Evolutionary conservation across 2,329 filamentous ascomycete species (phyloP).

Genomic region (Emmonsiellopsis sp.): DNA sequence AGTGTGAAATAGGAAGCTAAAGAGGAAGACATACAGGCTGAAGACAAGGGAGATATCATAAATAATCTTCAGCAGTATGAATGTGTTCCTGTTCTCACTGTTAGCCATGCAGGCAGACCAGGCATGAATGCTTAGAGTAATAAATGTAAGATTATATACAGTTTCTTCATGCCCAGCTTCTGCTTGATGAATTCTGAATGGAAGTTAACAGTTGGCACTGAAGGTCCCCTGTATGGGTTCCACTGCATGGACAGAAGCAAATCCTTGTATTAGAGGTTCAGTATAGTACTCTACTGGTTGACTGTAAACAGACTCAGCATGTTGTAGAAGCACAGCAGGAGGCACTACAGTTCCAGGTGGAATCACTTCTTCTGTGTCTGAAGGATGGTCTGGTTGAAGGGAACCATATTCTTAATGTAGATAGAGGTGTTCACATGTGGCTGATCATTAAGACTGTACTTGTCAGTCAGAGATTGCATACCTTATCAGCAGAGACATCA

Average conservation of each 20-base stretch:
- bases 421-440: constrained; percentile 11
- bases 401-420: constrained; percentile 18
- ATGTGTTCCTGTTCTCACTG: constrained; percentile 20
- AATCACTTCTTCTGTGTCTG: constrained; percentile 15
- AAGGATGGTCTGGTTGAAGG: constrained; percentile 17
- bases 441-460: constrained; percentile 12
- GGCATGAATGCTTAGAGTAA: no score
- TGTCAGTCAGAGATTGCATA: constrained; percentile 13
- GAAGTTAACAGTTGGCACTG: constrained; percentile 14
- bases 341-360: constrained; percentile 14
- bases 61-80: constrained; percentile 28
- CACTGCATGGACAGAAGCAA: constrained; percentile 14
- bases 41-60: constrained; percentile 29
- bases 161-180: constrained; percentile 15
- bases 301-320: constrained; percentile 16
- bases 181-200: constrained; percentile 16
- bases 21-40: constrained; percentile 26
- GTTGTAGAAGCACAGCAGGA: no score
- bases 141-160: constrained; percentile 11
- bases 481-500: constrained; percentile 9
- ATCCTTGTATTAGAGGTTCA: constrained; percentile 17
- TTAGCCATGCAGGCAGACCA: constrained; percentile 7
- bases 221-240: constrained; percentile 14
- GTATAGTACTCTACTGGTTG: constrained; percentile 13
- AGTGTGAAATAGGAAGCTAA: constrained; percentile 20